phyloP scores from a whole-genome alignment of 306 rosid genomes.

The Heteromeles arbutifolia region DNA sequence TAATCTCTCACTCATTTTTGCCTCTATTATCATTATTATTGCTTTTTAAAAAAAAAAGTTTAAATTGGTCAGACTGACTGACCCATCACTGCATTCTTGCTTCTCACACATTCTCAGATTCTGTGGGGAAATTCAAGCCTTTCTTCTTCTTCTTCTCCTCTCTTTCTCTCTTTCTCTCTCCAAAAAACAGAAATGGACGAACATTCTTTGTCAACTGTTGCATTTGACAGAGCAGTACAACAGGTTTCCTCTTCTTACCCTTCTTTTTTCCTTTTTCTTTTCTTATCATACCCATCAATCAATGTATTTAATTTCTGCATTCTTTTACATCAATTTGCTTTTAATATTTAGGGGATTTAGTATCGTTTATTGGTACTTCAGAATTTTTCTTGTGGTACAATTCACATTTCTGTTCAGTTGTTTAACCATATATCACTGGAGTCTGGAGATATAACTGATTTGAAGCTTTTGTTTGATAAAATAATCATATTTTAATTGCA shows the following conservation, averaged over 20 bases:
- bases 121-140: conserved; percentile 25
- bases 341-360: not conserved
- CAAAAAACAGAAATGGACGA: conserved; percentile 48
- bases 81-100: conserved; percentile 5
- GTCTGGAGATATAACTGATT: not conserved
- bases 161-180: conserved; percentile 20
- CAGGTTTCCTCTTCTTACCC: conserved; percentile 39
- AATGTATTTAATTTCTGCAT: not conserved
- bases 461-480: not conserved
- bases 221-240: conserved; percentile 73
- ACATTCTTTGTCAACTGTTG: conserved; percentile 38
- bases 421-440: not conserved
- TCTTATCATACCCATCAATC: not conserved
- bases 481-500: not conserved
- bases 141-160: not conserved
- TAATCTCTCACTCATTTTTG: conserved; percentile 1
- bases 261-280: not conserved
- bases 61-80: not conserved
- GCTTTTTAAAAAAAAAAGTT: no score
- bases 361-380: not conserved
- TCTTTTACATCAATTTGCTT: not conserved
- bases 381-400: not conserved
- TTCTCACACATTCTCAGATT: conserved; percentile 39
- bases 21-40: no score
- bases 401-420: not conserved